A percentile compares a stretch with the other conserved stretches of the same genome.
phyloP scores from a whole-genome alignment of 163 green algal species.

The Volvox carteri region DNA sequence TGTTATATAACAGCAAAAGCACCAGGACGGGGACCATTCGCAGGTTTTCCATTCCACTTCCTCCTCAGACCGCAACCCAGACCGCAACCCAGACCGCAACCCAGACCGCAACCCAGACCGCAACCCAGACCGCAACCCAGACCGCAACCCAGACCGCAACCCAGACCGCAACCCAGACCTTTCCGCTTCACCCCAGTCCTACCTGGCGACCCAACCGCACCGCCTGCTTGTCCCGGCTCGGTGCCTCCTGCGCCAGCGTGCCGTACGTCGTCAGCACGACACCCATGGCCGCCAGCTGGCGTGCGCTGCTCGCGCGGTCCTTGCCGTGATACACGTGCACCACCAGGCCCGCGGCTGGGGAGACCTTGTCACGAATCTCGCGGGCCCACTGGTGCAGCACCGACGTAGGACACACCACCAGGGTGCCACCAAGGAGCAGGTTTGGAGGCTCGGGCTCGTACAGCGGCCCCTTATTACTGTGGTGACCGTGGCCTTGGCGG shows the following conservation, averaged over 20 bases:
- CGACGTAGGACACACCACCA: conserved; percentile 91
- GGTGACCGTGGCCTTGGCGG: neutral
- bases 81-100: no score
- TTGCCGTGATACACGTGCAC: conserved; percentile 86
- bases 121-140: no score
- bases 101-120: no score
- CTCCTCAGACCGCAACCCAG: no score
- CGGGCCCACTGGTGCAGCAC: conserved; percentile 91
- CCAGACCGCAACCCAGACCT: no score
- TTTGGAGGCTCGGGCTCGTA: conserved; percentile 34
- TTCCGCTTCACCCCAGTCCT: no score
- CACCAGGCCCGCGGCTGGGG: conserved; percentile 55
- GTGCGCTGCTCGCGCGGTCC: conserved; percentile 28
- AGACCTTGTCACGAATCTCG: conserved; percentile 87
- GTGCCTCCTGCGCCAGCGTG: conserved; percentile 82
- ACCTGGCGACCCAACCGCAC: conserved; percentile 12
- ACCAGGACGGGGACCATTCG: no score
- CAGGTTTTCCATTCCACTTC: no score
- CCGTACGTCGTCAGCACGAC: conserved; percentile 94
- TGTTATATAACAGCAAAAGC: no score
- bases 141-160: no score
- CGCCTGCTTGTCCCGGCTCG: conserved; percentile 60
- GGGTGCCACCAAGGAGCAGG: conserved; percentile 80
- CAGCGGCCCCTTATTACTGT: neutral
- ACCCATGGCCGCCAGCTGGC: conserved; percentile 72